Base-by-base conservation (phyloP, 176 grass and related monocot genomes). In the Ampelocalamus luodianensis region DNA sequence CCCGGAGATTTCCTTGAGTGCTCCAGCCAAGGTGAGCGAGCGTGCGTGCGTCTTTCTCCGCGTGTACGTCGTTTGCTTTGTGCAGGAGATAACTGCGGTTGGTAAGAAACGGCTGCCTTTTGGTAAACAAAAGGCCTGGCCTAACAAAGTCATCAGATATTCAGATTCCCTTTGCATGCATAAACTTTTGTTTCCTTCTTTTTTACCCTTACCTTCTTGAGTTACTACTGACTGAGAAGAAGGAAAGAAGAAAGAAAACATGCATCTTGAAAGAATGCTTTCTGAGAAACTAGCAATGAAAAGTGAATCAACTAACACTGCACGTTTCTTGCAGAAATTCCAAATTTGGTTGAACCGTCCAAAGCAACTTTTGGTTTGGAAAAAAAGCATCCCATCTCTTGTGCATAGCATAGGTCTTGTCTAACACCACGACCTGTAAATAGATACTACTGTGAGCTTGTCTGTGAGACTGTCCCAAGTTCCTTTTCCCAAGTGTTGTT, bases 1-100 rank as follows among this genome's bases (percentile, higher is more conserved):
- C 96, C 93, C 6, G 96, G 96, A 11, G 89, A 99, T 76, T 64
- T 99, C 78, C 82, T 87, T 8, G 43, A 74, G 1, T 99, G 96
- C 81, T 96, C 96, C 43, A 86, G 79, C 81, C 83, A 94, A 95
- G 91, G 96, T 90, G 50, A 76, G 29, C 29, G 50, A 76, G 29
- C 29, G 29, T 32, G n/a, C 10, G 10, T 5, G 10, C 49, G 18
- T 44, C 39, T 22, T 1, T 44, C 11, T 46, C 11, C 4, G 45
- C 5, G 14, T 17, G 43, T 15, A 15, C 4, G 0, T 34, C 72
- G 16, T 26, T 71, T 44, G 40, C 3, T 8, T 71, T 42, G 2
- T 51, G 11, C 18, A 6, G 2, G 43, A 32, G 27, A 16, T 14
- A 45, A 20, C 7, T 73, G 22, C 16, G 42, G 77, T 60, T 71